phyloP scores from a whole-genome alignment of 768 basidiomycete genomes.

The Pleurotus ostreatus region DNA sequence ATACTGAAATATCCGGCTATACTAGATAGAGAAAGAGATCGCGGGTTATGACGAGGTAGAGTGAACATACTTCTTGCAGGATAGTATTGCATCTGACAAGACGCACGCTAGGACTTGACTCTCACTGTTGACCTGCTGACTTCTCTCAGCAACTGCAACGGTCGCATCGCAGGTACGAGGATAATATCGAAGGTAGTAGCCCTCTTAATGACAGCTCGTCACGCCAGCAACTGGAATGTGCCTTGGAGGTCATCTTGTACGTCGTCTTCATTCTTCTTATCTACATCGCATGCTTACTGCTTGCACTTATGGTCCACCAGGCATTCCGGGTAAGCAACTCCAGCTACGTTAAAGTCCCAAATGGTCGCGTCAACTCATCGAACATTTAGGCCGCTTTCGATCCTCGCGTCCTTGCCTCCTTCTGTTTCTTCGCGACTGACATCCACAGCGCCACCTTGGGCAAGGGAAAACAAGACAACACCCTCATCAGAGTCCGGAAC shows the following conservation, averaged over 20 bases:
- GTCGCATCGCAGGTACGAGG: slow-evolving; percentile 74
- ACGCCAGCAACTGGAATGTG: slow-evolving; percentile 83
- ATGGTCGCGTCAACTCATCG: too few species aligned
- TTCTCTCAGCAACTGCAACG: slow-evolving; percentile 80
- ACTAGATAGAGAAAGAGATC: slow-evolving; percentile 84
- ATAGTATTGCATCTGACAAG: background rate
- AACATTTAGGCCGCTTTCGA: slow-evolving; percentile 78
- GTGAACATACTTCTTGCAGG: background rate
- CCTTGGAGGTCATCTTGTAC: slow-evolving; percentile 79
- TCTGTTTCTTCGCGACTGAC: slow-evolving; percentile 96
- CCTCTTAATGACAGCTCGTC: too few species aligned
- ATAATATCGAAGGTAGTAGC: background rate
- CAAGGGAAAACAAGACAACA: slow-evolving; percentile 79
- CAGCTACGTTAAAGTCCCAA: too few species aligned
- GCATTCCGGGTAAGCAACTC: slow-evolving; percentile 33
- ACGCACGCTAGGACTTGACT: slow-evolving; percentile 60
- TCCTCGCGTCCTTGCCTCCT: slow-evolving; percentile 71
- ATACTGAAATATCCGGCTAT: background rate
- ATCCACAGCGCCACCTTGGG: slow-evolving; percentile 87
- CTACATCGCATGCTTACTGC: background rate
- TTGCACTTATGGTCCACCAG: slow-evolving; percentile 18
- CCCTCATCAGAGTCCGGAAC: slow-evolving; percentile 64
- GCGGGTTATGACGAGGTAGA: slow-evolving; percentile 84
- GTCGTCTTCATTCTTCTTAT: slow-evolving; percentile 16
- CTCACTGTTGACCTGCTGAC: slow-evolving; percentile 72